These are phyloP conservation scores for Boletus rubropictus DNA, from an alignment of 768 basidiomycete genomes.

Conservation along the genomic window DNA sequence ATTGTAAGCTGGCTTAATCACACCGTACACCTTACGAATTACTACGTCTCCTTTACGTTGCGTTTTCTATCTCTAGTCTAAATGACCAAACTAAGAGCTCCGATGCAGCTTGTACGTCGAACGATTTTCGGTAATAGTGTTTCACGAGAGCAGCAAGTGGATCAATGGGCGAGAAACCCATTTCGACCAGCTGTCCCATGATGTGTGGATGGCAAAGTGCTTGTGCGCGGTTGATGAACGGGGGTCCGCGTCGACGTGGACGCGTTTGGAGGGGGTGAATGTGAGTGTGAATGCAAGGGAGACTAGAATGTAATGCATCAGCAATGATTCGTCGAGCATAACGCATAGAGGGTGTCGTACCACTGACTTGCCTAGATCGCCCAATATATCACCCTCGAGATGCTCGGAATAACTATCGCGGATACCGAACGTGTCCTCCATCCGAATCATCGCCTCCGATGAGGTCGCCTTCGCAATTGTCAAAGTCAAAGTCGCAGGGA, in stretches of 20 bases:
- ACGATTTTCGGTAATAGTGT: slow-evolving; percentile 47
- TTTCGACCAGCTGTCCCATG: slow-evolving; percentile 86
- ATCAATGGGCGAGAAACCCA: slow-evolving; percentile 86
- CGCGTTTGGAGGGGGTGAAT: neutral
- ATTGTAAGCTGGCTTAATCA: neutral
- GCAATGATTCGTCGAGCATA: neutral
- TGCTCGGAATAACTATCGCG: slow-evolving; percentile 15
- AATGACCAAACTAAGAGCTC: slow-evolving; percentile 42
- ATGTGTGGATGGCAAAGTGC: slow-evolving; percentile 85
- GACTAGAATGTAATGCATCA: slow-evolving; percentile 6
- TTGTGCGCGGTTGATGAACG: too few species aligned
- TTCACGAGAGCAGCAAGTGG: slow-evolving; percentile 70
- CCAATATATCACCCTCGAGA: slow-evolving; percentile 66
- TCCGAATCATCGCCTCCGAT: slow-evolving; percentile 32
- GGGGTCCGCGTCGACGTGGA: neutral
- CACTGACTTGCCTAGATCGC: slow-evolving; percentile 58
- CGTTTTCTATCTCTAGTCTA: neutral
- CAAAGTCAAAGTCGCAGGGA: slow-evolving; percentile 61
- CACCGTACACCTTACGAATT: neutral
- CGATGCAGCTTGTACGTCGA: slow-evolving; percentile 75
- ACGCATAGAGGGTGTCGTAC: slow-evolving; percentile 13
- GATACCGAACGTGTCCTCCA: slow-evolving; percentile 14
- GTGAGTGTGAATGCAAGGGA: slow-evolving; percentile 10
- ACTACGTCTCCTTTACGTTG: neutral
- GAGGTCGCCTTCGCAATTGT: slow-evolving; percentile 43